Percentiles rank a stretch among this genome's conserved stretches.
Evolutionary conservation across 23 red algal genomes (phyloP).

Genomic region (Cyanidioschyzon merolae): DNA sequence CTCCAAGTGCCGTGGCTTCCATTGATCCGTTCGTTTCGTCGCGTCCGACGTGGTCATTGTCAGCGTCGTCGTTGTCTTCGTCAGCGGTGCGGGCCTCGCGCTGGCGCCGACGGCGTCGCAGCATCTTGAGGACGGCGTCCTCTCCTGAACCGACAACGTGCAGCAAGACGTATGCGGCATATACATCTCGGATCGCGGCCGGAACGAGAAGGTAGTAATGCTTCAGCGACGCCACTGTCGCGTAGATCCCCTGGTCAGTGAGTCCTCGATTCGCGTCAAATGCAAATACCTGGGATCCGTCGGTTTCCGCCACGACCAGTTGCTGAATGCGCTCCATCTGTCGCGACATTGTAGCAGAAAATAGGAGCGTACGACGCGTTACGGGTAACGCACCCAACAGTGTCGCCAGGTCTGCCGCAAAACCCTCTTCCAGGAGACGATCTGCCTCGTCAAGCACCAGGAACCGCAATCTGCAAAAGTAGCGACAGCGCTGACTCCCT

Average conservation of each 20-base stretch:
- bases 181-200: neutral
- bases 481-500: too few species aligned
- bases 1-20: too few species aligned
- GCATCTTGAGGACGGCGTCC: neutral
- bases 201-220: constrained; percentile 12
- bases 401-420: constrained; percentile 46
- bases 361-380: constrained; percentile 47
- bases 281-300: constrained; percentile 45
- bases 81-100: neutral
- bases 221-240: neutral
- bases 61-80: neutral
- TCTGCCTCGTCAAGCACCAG: constrained; percentile 87
- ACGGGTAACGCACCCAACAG: constrained; percentile 51
- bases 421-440: constrained; percentile 81
- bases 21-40: too few species aligned
- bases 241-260: neutral
- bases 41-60: neutral
- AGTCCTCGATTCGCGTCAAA: constrained; percentile 55
- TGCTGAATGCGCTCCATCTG: constrained; percentile 44
- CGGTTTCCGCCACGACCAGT: constrained; percentile 17
- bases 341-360: constrained; percentile 81
- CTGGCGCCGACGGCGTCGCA: constrained; percentile 6
- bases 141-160: neutral
- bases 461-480: constrained; percentile 28
- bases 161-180: constrained; percentile 25